Conservation (phyloP, 345 rosid genomes). For the Pelargonium nanum region DNA sequence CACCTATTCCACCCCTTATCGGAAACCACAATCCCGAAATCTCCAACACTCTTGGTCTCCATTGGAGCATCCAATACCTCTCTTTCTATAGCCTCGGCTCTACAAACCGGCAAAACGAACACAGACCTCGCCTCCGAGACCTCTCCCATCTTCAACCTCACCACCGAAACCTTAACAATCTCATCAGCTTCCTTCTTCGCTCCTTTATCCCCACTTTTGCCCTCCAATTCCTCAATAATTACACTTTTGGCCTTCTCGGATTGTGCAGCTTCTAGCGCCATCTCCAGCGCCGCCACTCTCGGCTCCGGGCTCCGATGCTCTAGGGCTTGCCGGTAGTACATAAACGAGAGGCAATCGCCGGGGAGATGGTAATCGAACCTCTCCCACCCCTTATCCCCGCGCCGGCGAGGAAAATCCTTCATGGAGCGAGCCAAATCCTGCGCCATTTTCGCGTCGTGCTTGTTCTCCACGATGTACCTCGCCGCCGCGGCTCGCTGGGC, state of each 20-base stretch:
- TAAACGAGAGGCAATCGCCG: too few species aligned
- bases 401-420: too few species aligned
- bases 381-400: too few species aligned
- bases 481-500: too few species aligned
- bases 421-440: too few species aligned
- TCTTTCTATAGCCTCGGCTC: slow-evolving; percentile 37
- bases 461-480: too few species aligned
- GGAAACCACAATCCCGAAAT: slow-evolving; percentile 61
- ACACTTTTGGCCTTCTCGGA: slow-evolving; percentile 53
- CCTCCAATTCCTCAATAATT: slow-evolving; percentile 34
- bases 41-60: slow-evolving; percentile 41
- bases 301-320: slow-evolving; percentile 47
- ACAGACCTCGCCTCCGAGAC: slow-evolving; percentile 65
- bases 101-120: slow-evolving; percentile 65
- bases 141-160: slow-evolving; percentile 64
- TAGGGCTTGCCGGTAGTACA: slow-evolving; percentile 23
- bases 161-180: slow-evolving; percentile 47
- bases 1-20: slow-evolving; percentile 83
- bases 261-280: slow-evolving; percentile 49
- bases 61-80: slow-evolving; percentile 61
- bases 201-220: slow-evolving; percentile 19
- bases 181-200: slow-evolving; percentile 18
- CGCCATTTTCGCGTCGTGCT: too few species aligned
- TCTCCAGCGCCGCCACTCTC: slow-evolving; percentile 33
- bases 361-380: too few species aligned